A percentile compares a stretch with the other conserved stretches of the same genome.
phyloP scores from a whole-genome alignment of 345 rosid species.

The Syzygium jambos region DNA sequence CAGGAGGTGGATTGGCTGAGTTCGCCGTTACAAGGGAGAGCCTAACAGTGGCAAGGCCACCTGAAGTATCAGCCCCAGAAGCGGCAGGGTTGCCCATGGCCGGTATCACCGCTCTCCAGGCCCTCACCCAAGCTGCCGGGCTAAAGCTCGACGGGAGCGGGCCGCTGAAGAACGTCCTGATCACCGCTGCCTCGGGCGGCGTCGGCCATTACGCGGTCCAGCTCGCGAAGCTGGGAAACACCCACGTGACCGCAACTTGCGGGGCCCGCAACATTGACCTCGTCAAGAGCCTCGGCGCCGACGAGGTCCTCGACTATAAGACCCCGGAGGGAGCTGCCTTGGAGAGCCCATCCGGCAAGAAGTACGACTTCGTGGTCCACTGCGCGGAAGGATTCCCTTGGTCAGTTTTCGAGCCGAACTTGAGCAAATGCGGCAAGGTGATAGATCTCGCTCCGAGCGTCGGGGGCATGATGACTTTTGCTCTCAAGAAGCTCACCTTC shows the following conservation, averaged over 20 bases:
- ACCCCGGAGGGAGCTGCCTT: conserved; percentile 72
- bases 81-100: conserved; percentile 63
- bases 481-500: conserved; percentile 40
- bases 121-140: conserved; percentile 49
- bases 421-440: conserved; percentile 51
- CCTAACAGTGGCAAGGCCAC: conserved; percentile 40
- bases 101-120: conserved; percentile 58
- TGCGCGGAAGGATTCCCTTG: conserved; percentile 56
- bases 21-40: conserved; percentile 52
- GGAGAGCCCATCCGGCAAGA: conserved; percentile 60
- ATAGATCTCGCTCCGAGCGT: conserved; percentile 47
- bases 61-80: conserved; percentile 59
- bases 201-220: conserved; percentile 85
- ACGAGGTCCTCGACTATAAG: conserved; percentile 75
- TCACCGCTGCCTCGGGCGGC: conserved; percentile 84
- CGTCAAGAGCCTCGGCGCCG: conserved; percentile 67
- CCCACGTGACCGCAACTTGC: conserved; percentile 82
- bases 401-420: conserved; percentile 57
- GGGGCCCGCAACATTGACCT: conserved; percentile 67
- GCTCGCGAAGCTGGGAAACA: conserved; percentile 64
- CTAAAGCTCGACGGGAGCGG: conserved; percentile 60
- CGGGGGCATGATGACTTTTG: conserved; percentile 30
- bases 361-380: conserved; percentile 67
- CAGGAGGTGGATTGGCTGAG: conserved; percentile 54
- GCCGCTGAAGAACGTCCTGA: conserved; percentile 38